phyloP scores from a whole-genome alignment of 2,329 filamentous ascomycete species.

The Dactylellina sp. region DNA sequence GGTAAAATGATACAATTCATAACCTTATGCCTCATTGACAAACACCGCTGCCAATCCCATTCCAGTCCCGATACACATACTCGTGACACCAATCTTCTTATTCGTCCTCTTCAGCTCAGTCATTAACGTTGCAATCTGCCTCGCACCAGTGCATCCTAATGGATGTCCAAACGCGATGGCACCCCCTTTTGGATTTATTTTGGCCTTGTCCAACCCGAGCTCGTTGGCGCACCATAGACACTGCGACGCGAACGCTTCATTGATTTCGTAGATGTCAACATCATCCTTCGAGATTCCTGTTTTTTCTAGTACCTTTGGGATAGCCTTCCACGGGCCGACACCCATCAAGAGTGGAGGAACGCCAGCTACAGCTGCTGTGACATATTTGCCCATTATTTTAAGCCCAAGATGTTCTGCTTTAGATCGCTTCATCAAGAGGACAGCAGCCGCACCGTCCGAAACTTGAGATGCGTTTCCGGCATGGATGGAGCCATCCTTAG shows the following conservation, averaged over 20 bases:
- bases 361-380: constrained; percentile 84
- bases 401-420: constrained; percentile 90
- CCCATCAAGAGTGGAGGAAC: constrained; percentile 96
- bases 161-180: constrained; percentile 97
- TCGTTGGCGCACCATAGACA: constrained; percentile 93
- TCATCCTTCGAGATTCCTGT: constrained; percentile 88
- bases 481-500: constrained; percentile 92
- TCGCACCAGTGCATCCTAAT: constrained; percentile 89
- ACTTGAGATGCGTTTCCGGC: constrained; percentile 96
- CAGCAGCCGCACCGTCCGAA: constrained; percentile 93
- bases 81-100: constrained; percentile 88
- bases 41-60: constrained; percentile 99
- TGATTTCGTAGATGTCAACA: constrained; percentile 98
- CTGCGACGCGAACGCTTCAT: constrained; percentile 97
- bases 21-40: constrained; percentile 80
- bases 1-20: too few species aligned
- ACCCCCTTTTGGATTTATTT: constrained; percentile 97
- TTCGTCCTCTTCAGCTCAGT: constrained; percentile 88
- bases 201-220: constrained; percentile 81
- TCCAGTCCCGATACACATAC: constrained; percentile 95
- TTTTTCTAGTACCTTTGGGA: constrained; percentile 89
- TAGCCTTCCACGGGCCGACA: constrained; percentile 93
- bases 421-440: constrained; percentile 93
- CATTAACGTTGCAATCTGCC: constrained; percentile 91
- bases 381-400: constrained; percentile 90